These are phyloP conservation scores for Rickenella mellea DNA, from an alignment of 768 basidiomycete genomes.

Conservation along the genomic window DNA sequence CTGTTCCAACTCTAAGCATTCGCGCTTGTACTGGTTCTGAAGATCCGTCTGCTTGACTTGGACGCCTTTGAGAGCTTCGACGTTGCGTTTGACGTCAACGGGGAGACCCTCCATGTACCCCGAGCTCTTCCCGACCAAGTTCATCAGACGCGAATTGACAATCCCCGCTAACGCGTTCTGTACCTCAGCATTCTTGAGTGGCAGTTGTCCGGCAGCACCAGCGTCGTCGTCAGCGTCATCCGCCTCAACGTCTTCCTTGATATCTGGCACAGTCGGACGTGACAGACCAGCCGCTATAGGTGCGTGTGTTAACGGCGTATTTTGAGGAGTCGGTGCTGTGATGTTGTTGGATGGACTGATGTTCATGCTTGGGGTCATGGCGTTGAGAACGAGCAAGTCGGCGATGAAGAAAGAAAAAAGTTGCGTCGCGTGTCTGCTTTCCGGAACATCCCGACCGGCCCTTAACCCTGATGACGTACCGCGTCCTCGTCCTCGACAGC, in stretches of 20 bases:
- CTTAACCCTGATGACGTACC: too few relatives aligned
- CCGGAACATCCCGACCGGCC: too few relatives aligned
- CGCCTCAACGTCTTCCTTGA: constrained; percentile 73
- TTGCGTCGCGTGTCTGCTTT: too few relatives aligned
- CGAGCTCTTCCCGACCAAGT: constrained; percentile 82
- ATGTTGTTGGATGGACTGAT: too few relatives aligned
- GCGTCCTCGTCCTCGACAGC: too few relatives aligned
- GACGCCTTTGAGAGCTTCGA: constrained; percentile 90
- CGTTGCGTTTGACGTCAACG: constrained; percentile 65
- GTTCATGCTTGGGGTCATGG: too few relatives aligned
- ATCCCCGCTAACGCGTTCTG: constrained; percentile 70
- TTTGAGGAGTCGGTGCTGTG: constrained; percentile 92
- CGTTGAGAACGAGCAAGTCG: too few relatives aligned
- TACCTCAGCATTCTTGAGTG: constrained; percentile 27
- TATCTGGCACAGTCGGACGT: constrained; percentile 82
- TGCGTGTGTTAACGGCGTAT: constrained; percentile 78
- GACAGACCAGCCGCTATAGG: constrained; percentile 75
- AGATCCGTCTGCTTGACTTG: constrained; percentile 87
- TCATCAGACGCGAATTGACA: constrained; percentile 81
- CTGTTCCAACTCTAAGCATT: constrained; percentile 92
- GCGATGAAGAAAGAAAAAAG: too few relatives aligned
- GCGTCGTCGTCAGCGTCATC: constrained; percentile 40
- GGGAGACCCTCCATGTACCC: constrained; percentile 92
- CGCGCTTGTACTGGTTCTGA: constrained; percentile 89
- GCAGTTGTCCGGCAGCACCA: constrained; percentile 27